Conservation (phyloP, 176 grass and related monocot genomes). For the Aegilops umbellulata region DNA sequence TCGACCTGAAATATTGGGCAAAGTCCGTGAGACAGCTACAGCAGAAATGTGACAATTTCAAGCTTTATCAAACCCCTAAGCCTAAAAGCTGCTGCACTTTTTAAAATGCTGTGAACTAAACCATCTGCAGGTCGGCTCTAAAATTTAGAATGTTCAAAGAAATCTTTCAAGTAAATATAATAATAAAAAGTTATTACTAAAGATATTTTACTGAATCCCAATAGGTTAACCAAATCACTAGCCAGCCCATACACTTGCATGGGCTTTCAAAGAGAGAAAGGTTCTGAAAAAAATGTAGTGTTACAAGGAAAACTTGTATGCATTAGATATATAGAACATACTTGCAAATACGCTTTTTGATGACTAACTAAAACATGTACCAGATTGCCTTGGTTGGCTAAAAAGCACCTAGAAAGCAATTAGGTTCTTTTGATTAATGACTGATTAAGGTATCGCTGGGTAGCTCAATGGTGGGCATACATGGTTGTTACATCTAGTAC, state of each 20-base stretch:
- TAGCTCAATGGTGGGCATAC: neutral
- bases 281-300: neutral
- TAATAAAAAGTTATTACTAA: neutral
- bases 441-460: neutral
- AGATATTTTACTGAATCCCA: neutral
- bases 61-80: neutral
- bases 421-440: neutral
- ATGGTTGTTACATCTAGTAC: neutral
- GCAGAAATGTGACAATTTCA: constrained; percentile 10
- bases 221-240: neutral
- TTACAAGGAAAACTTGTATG: neutral
- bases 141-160: neutral
- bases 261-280: neutral
- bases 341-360: neutral
- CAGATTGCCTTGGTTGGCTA: neutral
- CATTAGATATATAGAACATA: neutral
- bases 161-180: neutral
- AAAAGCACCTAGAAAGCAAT: neutral
- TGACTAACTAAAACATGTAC: neutral
- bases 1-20: constrained; percentile 60
- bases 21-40: neutral
- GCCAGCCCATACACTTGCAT: neutral
- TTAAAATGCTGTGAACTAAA: neutral
- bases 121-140: neutral
- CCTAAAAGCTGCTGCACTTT: neutral